phyloP scores from a whole-genome alignment of 257 asterid species.

The Datura wrightii region DNA sequence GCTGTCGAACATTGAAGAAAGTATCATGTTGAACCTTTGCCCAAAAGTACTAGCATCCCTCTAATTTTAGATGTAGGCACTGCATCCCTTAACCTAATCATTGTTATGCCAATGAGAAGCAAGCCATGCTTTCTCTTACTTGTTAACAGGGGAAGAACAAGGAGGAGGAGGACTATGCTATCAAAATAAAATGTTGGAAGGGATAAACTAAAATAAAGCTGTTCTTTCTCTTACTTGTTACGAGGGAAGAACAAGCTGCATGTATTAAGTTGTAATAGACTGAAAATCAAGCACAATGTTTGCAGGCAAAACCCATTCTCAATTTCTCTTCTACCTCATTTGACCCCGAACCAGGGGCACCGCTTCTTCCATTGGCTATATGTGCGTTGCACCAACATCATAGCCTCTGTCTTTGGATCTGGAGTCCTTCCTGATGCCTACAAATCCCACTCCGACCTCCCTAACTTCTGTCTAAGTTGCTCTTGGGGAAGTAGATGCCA shows the following conservation, averaged over 20 bases:
- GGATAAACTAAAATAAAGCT: not conserved
- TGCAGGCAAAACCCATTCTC: not conserved
- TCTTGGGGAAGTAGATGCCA: not conserved
- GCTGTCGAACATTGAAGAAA: not conserved
- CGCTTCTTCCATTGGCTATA: not conserved
- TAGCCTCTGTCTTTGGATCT: slow-evolving; percentile 1
- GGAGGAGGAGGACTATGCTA: not conserved
- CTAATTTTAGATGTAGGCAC: not conserved
- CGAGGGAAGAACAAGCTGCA: not conserved
- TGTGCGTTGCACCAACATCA: not conserved
- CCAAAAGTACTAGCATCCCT: not conserved
- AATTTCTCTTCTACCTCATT: not conserved
- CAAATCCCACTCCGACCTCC: not conserved
- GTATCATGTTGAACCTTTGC: not conserved
- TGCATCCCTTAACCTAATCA: slow-evolving; percentile 7
- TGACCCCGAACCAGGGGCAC: not conserved
- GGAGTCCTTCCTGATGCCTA: not conserved
- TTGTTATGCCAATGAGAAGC: not conserved
- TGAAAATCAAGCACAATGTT: not conserved
- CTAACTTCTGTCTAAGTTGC: not conserved
- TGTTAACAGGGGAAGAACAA: not conserved
- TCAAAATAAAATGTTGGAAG: not conserved
- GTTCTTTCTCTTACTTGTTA: not conserved
- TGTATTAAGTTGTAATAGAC: not conserved
- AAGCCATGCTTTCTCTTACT: not conserved